Evolutionary conservation across 2,329 filamentous ascomycete species (phyloP).

Genomic region (Zasmidium angulare): DNA sequence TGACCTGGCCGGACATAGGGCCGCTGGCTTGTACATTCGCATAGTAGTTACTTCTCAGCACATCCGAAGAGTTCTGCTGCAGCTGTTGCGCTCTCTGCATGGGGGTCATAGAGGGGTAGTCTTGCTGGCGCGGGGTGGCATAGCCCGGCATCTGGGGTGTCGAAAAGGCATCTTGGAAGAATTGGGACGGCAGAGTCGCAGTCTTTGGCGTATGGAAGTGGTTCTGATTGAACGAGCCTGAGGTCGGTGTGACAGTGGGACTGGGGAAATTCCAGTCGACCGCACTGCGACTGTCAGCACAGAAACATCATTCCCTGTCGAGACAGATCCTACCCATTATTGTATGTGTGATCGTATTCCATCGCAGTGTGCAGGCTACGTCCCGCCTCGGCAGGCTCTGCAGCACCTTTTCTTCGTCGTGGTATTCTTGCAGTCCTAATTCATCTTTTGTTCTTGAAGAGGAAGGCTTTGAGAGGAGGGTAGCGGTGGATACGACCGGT

Average conservation of each 20-base stretch:
- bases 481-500: slow-evolving; percentile 12
- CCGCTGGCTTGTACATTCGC: slow-evolving; percentile 24
- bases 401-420: slow-evolving; percentile 11
- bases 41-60: slow-evolving; percentile 29
- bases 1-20: slow-evolving; percentile 9
- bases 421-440: slow-evolving; percentile 8
- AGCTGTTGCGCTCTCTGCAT: slow-evolving; percentile 27
- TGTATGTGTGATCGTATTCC: slow-evolving; percentile 26
- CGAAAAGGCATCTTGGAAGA: slow-evolving; percentile 53
- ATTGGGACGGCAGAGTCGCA: slow-evolving; percentile 44
- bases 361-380: slow-evolving; percentile 13
- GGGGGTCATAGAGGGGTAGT: slow-evolving; percentile 29
- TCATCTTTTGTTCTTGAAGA: slow-evolving; percentile 3
- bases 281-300: slow-evolving; percentile 33
- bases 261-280: slow-evolving; percentile 52
- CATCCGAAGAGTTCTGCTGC: slow-evolving; percentile 28
- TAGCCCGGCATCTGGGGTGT: slow-evolving; percentile 48
- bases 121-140: slow-evolving; percentile 34
- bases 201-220: slow-evolving; percentile 48
- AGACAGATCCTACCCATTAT: slow-evolving; percentile 17
- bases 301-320: slow-evolving; percentile 10
- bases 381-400: slow-evolving; percentile 15
- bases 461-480: slow-evolving; percentile 1
- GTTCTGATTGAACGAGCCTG: slow-evolving; percentile 38
- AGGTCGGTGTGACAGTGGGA: slow-evolving; percentile 50